Base-by-base conservation (phyloP, 148 eudicot genomes). In the Vaccinium myrtillus region DNA sequence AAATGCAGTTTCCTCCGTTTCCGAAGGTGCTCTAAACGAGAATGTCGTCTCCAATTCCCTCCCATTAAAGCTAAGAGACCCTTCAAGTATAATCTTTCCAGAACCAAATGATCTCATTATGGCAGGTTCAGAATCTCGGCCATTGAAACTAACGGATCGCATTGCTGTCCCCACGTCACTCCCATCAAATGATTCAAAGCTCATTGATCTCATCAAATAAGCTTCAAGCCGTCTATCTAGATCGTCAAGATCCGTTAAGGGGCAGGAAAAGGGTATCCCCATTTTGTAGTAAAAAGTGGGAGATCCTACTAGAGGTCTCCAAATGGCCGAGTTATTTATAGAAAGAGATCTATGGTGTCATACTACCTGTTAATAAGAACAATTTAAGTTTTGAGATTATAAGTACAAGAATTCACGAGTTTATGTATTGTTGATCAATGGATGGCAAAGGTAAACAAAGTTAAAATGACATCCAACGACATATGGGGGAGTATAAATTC, bases 21-120 rank as follows among this genome's bases (percentile, higher is more conserved):
- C 65, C 0, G 54, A 51, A 58, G 86, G 78, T 81, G 78, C 51
- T 61, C 81, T 84, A 71, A 85, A 9, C 54, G 87, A 86, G 77
- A 87, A 27, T 56, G 25, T 56, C 3, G 89, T 69, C 58, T 81
- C 93, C 54, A 83, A 27, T 39, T 87, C 88, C 81, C 84, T 85
- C 80, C 89, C 90, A 16, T 83, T 85, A 82, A 87, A 86, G 87
- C 92, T 88, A 50, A 88, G 78, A 79, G 93, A 88, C 9, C 88
- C 86, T 85, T 89, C 79, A 74, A 91, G 80, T 65, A 83, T 81
- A 89, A 90, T 83, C 61, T 83, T 84, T 78, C 83, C 61, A 48
- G 91, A 86, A 78, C 86, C 86, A 81, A 83, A 84, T 30, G 87
- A 83, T 25, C 81, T 87, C 86, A 81, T 50, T 15, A 30, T 50